These are phyloP conservation scores for Thelonectria rubi DNA, from an alignment of 2,329 filamentous ascomycete genomes.

Conservation along the genomic window DNA sequence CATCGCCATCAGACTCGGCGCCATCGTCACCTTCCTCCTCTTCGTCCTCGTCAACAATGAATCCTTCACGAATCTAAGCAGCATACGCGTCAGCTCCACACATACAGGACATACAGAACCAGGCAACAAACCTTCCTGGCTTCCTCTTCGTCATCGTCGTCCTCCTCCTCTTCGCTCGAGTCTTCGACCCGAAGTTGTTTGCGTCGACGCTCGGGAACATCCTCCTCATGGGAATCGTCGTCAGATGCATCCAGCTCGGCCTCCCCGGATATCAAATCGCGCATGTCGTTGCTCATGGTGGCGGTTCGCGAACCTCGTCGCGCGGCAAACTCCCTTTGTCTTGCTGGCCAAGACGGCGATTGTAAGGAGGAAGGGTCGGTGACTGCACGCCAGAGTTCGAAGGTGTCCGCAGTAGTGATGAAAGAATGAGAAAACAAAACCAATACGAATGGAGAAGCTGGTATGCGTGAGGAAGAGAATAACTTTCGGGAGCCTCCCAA, in stretches of 20 bases:
- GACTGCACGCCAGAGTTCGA: conserved; percentile 7
- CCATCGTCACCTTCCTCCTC: conserved; percentile 74
- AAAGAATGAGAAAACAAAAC: conserved; percentile 11
- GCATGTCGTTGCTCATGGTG: conserved; percentile 71
- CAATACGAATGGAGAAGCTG: conserved; percentile 17
- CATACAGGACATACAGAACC: conserved; percentile 6
- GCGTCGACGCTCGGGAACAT: conserved; percentile 67
- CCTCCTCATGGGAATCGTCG: conserved; percentile 84
- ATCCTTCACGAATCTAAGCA: conserved; percentile 84
- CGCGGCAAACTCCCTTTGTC: conserved; percentile 39
- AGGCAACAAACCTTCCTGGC: conserved; percentile 70
- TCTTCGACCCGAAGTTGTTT: conserved; percentile 69
- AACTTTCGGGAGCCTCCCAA: conserved; percentile 28
- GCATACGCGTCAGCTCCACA: conserved; percentile 26
- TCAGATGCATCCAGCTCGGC: conserved; percentile 88
- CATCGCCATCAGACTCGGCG: conserved; percentile 63
- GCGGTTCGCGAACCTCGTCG: conserved; percentile 40
- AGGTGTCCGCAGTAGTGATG: not conserved
- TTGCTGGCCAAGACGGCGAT: conserved; percentile 28
- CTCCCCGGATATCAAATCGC: conserved; percentile 82
- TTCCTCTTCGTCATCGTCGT: conserved; percentile 90
- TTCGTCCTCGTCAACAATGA: conserved; percentile 93
- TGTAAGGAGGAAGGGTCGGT: conserved; percentile 8
- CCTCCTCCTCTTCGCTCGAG: conserved; percentile 91
- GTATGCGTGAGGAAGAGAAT: conserved; percentile 20